phyloP scores from a whole-genome alignment of 805 yeast species.

The Lipomyces chichibuensis region DNA sequence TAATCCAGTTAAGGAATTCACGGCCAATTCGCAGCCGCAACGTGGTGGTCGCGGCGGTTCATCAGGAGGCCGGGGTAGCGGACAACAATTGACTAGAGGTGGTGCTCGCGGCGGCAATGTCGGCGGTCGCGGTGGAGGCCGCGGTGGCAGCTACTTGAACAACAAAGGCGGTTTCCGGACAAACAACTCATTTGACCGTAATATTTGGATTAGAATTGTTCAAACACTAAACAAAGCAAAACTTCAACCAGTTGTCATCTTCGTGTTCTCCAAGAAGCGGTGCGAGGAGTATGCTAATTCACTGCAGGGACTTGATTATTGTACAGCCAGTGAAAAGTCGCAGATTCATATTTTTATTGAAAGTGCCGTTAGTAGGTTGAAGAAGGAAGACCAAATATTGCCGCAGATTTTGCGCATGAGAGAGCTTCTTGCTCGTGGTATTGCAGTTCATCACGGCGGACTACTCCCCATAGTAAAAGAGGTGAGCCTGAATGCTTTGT shows the following conservation, averaged over 20 bases:
- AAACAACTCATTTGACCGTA: slow-evolving; percentile 73
- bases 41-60: slow-evolving; percentile 47
- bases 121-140: slow-evolving; percentile 49
- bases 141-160: slow-evolving; percentile 38
- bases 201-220: slow-evolving; percentile 74
- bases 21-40: slow-evolving; percentile 5
- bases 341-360: slow-evolving; percentile 94
- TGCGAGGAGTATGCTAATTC: slow-evolving; percentile 93
- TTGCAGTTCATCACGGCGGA: slow-evolving; percentile 96
- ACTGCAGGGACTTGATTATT: slow-evolving; percentile 71
- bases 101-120: slow-evolving; percentile 44
- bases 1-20: slow-evolving; percentile 42
- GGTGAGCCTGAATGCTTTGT: slow-evolving; percentile 12
- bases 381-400: slow-evolving; percentile 86
- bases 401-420: slow-evolving; percentile 87
- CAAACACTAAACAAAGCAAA: slow-evolving; percentile 67
- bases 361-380: slow-evolving; percentile 80
- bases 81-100: slow-evolving; percentile 43
- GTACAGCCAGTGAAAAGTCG: slow-evolving; percentile 81
- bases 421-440: slow-evolving; percentile 84
- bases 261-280: slow-evolving; percentile 89
- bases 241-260: slow-evolving; percentile 87
- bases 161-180: slow-evolving; percentile 46
- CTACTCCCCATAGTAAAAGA: slow-evolving; percentile 90
- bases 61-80: slow-evolving; percentile 37